A percentile compares a stretch with the other conserved stretches of the same genome.
Conservation (phyloP, 2,329 filamentous ascomycete species). For the Tolypocladium pustulatum region DNA sequence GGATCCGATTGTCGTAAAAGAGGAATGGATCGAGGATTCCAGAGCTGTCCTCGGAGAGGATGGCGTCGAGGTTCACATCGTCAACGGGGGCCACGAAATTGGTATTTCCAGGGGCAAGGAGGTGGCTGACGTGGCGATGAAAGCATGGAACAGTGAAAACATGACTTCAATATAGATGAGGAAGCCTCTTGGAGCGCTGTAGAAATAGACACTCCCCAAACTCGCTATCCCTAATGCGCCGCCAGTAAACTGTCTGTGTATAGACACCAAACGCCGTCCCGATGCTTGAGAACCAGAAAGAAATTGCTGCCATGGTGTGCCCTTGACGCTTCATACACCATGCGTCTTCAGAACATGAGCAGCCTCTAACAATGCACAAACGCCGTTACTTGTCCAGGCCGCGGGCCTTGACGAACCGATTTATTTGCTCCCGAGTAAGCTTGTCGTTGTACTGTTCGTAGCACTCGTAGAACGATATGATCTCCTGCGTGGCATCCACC, state of each 20-base stretch:
- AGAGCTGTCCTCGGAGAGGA: constrained; percentile 45
- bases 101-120: constrained; percentile 50
- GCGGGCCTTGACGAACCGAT: constrained; percentile 47
- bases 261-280: not conserved
- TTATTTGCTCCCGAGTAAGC: constrained; percentile 45
- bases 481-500: constrained; percentile 82
- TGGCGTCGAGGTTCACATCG: constrained; percentile 39
- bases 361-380: not conserved
- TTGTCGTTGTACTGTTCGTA: constrained; percentile 53
- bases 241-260: not conserved
- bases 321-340: not conserved
- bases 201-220: not conserved
- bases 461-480: constrained; percentile 78
- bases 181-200: not conserved
- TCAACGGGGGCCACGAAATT: constrained; percentile 61
- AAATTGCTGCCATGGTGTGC: not conserved
- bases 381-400: constrained; percentile 38
- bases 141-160: constrained; percentile 18
- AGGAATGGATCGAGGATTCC: constrained; percentile 55
- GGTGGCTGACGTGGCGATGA: constrained; percentile 34
- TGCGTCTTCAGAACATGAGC: not conserved
- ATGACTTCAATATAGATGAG: not conserved
- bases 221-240: not conserved
- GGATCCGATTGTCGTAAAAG: constrained; percentile 56
- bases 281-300: not conserved